phyloP scores from a whole-genome alignment of 2,329 filamentous ascomycete genomes.

The Hysterium pulicare region DNA sequence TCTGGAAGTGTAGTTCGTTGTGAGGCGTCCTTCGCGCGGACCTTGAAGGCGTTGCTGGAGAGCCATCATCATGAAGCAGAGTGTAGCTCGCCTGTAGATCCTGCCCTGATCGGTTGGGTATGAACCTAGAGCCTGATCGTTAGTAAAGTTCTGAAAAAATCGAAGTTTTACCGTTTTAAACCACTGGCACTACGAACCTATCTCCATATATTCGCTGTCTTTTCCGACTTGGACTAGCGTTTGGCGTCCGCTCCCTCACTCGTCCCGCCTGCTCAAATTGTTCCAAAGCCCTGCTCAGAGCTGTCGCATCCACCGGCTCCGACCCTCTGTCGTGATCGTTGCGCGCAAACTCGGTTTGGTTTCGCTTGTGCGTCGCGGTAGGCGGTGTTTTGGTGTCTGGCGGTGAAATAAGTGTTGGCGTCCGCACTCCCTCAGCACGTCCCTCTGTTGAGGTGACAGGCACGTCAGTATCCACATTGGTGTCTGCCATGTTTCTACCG shows the following conservation, averaged over 20 bases:
- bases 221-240: slow-evolving; percentile 65
- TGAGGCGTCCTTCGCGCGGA: slow-evolving; percentile 81
- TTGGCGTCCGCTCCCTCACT: slow-evolving; percentile 59
- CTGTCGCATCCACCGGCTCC: slow-evolving; percentile 57
- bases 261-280: slow-evolving; percentile 60
- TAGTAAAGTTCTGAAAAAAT: too few species aligned
- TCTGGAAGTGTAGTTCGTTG: slow-evolving; percentile 90
- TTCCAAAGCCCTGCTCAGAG: slow-evolving; percentile 59
- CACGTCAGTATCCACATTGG: slow-evolving; percentile 16
- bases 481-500: slow-evolving; percentile 8
- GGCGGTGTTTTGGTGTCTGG: slow-evolving; percentile 60
- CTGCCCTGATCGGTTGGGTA: slow-evolving; percentile 88
- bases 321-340: slow-evolving; percentile 37
- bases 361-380: slow-evolving; percentile 51
- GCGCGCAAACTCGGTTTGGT: slow-evolving; percentile 29
- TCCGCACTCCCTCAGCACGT: slow-evolving; percentile 31
- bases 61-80: slow-evolving; percentile 86
- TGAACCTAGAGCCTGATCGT: slow-evolving; percentile 87
- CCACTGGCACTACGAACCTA: slow-evolving; percentile 38
- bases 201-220: slow-evolving; percentile 63
- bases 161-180: slow-evolving; percentile 4
- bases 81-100: slow-evolving; percentile 92
- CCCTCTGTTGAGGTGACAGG: slow-evolving; percentile 16
- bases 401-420: slow-evolving; percentile 51
- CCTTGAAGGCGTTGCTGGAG: slow-evolving; percentile 84